phyloP scores from a whole-genome alignment of 345 rosid genomes.

The Tarenaya hassleriana region DNA sequence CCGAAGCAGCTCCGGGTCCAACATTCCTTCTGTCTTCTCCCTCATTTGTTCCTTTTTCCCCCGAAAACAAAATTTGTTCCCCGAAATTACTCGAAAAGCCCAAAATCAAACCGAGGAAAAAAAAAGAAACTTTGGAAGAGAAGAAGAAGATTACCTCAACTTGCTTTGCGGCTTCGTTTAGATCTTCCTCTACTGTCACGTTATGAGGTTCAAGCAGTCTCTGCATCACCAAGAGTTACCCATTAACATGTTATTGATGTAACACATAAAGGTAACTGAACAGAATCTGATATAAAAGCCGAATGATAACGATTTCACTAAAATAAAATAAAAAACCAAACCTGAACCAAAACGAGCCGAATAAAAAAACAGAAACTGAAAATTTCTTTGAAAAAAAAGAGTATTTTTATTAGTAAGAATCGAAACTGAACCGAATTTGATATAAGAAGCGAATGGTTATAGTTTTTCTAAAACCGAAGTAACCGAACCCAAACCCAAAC shows the following conservation, averaged over 20 bases:
- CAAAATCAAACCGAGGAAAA: neutral
- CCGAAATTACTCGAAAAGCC: neutral
- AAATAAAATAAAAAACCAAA: no score
- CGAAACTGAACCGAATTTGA: no score
- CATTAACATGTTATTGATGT: conserved; percentile 7
- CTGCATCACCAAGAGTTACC: conserved; percentile 40
- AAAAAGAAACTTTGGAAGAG: neutral
- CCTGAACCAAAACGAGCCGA: no score
- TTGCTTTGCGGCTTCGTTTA: conserved; percentile 70
- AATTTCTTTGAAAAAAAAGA: no score
- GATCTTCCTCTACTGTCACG: conserved; percentile 82
- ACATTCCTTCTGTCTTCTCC: conserved; percentile 41
- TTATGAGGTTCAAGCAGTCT: conserved; percentile 61
- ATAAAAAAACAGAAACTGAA: no score
- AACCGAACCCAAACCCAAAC: neutral
- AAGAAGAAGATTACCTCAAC: conserved; percentile 50
- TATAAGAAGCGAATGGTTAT: no score
- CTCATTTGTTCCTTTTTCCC: conserved; percentile 56
- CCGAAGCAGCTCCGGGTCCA: conserved; percentile 61
- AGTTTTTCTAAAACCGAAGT: no score
- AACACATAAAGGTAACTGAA: neutral
- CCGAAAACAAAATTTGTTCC: neutral
- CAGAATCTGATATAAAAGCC: neutral
- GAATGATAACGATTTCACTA: no score
- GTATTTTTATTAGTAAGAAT: no score